Evolutionary conservation across 148 eudicot genomes (phyloP).

Genomic region (Rhododendron williamsianum): DNA sequence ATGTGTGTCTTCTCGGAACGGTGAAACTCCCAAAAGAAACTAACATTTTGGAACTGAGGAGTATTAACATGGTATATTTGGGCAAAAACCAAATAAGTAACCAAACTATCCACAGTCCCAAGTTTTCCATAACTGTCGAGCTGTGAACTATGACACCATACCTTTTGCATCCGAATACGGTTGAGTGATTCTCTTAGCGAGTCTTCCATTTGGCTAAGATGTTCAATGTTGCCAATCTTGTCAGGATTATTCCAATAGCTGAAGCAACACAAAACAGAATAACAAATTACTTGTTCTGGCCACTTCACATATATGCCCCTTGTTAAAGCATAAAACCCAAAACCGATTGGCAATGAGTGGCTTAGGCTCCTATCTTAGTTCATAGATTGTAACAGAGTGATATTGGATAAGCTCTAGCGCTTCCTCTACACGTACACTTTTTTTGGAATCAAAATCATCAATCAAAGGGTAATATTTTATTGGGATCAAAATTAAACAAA

Average conservation of each 20-base stretch:
- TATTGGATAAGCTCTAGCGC: neutral
- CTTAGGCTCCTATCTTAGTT: neutral
- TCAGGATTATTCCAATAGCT: conserved; percentile 91
- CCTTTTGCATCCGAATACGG: conserved; percentile 69
- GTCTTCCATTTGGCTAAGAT: conserved; percentile 80
- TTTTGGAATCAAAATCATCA: neutral
- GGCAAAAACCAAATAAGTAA: neutral
- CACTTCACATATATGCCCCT: neutral
- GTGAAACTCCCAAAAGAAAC: neutral
- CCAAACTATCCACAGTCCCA: neutral
- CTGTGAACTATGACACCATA: conserved; percentile 14
- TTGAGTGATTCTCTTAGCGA: conserved; percentile 62
- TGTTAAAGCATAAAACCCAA: neutral
- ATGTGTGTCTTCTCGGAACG: neutral
- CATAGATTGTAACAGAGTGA: neutral
- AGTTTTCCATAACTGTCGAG: neutral
- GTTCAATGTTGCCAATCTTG: conserved; percentile 67
- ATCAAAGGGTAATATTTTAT: neutral
- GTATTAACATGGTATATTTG: neutral
- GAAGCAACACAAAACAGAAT: conserved; percentile 13
- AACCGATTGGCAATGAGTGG: neutral
- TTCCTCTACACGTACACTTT: neutral
- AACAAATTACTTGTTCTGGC: neutral
- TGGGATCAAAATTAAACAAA: neutral
- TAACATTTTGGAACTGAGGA: neutral